A percentile compares a stretch with the other conserved stretches of the same genome.
phyloP scores from a whole-genome alignment of 768 basidiomycete genomes.

The Kwoniella newhampshirensis region DNA sequence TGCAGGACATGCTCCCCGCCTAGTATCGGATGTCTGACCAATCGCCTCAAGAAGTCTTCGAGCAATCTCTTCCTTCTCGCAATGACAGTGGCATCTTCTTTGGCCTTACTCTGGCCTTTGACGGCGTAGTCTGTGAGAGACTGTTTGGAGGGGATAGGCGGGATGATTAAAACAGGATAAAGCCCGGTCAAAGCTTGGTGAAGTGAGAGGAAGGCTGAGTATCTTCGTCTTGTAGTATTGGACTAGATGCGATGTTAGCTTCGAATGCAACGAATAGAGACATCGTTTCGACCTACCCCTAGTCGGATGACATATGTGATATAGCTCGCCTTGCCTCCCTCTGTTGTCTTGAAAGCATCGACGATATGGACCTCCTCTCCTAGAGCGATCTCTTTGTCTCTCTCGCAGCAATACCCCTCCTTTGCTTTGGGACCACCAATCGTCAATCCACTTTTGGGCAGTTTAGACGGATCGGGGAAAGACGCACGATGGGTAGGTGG shows the following conservation, averaged over 20 bases:
- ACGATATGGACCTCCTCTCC: constrained; percentile 60
- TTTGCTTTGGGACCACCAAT: constrained; percentile 45
- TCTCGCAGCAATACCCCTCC: constrained; percentile 48
- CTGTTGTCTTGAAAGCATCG: constrained; percentile 91
- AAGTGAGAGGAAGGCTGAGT: constrained; percentile 96
- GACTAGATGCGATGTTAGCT: constrained; percentile 58
- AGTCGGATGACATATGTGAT: constrained; percentile 91
- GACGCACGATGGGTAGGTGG: constrained; percentile 48
- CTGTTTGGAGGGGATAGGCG: constrained; percentile 97
- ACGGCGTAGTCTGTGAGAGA: constrained; percentile 93
- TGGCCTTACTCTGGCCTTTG: constrained; percentile 77
- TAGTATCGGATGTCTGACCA: constrained; percentile 87
- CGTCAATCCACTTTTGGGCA: constrained; percentile 31
- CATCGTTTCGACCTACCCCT: constrained; percentile 61
- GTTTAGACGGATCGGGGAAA: constrained; percentile 46
- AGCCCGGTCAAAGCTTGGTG: constrained; percentile 77
- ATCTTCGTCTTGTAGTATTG: constrained; percentile 79
- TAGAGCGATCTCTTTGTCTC: constrained; percentile 45
- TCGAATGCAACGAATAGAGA: not conserved
- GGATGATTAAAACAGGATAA: constrained; percentile 94
- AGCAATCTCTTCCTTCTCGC: constrained; percentile 89
- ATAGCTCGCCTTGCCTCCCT: constrained; percentile 83
- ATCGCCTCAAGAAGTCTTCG: constrained; percentile 87
- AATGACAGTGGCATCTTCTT: constrained; percentile 91
- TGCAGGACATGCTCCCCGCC: constrained; percentile 96